phyloP scores from a whole-genome alignment of 2,329 filamentous ascomycete species.

The Diaporthe caulivora region DNA sequence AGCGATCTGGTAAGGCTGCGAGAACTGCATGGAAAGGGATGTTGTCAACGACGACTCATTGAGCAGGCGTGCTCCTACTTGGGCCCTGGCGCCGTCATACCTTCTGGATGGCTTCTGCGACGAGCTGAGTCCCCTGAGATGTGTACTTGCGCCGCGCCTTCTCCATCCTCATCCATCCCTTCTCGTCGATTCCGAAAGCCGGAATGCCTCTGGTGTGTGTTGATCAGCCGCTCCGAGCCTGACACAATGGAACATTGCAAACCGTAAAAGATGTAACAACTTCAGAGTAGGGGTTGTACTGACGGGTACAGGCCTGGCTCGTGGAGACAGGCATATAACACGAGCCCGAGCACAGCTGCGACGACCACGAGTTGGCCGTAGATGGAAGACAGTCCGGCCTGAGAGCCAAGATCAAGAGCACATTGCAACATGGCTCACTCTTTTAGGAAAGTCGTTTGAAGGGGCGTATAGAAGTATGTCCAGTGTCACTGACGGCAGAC shows the following conservation, averaged over 20 bases:
- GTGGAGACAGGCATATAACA: slow-evolving; percentile 5
- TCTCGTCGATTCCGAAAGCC: slow-evolving; percentile 17
- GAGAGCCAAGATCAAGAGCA: slow-evolving; percentile 7
- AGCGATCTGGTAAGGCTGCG: slow-evolving; percentile 27
- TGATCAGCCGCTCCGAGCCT: neutral
- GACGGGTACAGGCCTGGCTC: slow-evolving; percentile 6
- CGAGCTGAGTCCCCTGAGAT: slow-evolving; percentile 10
- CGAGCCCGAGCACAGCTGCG: neutral
- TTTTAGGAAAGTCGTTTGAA: neutral
- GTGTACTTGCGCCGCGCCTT: slow-evolving; percentile 23
- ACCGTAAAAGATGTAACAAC: neutral
- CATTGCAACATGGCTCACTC: slow-evolving; percentile 18
- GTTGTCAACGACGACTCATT: neutral
- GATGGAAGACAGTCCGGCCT: neutral
- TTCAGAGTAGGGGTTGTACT: neutral
- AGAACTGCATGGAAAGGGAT: neutral
- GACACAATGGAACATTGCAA: neutral
- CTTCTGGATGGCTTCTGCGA: slow-evolving; percentile 9
- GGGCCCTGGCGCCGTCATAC: neutral
- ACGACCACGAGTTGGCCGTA: slow-evolving; percentile 4
- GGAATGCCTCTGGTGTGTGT: slow-evolving; percentile 7
- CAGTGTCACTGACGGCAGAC: neutral
- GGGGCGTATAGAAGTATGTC: neutral
- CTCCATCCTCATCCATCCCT: slow-evolving; percentile 25
- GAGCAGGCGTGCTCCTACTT: too few species aligned